A percentile compares a stretch with the other conserved stretches of the same genome.
Evolutionary conservation across 31 red algal species (phyloP).

Genomic region (Endocladia muricata): DNA sequence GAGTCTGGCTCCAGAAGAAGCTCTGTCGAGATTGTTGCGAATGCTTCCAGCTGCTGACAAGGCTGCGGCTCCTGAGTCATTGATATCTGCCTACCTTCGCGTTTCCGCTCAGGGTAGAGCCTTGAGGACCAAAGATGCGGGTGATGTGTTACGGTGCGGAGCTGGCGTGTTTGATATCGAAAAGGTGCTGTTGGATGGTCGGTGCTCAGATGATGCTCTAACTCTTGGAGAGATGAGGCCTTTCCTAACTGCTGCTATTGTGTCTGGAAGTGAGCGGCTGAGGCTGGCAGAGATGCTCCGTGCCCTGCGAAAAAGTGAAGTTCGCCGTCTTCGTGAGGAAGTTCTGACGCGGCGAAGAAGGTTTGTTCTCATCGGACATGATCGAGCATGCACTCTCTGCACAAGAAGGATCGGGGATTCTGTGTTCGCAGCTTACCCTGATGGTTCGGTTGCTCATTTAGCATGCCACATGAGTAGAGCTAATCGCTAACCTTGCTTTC

Average conservation of each 20-base stretch:
- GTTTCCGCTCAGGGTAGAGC: constrained; percentile 56
- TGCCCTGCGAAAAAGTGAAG: constrained; percentile 64
- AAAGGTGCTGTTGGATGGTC: constrained; percentile 48
- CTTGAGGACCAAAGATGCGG: constrained; percentile 42
- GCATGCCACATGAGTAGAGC: constrained; percentile 65
- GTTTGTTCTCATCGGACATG: constrained; percentile 51
- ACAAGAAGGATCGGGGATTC: constrained; percentile 55
- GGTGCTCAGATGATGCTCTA: constrained; percentile 45
- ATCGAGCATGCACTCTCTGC: constrained; percentile 64
- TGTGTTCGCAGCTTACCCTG: constrained; percentile 50
- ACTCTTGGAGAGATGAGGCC: constrained; percentile 44
- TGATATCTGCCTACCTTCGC: constrained; percentile 54
- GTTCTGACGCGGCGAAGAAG: constrained; percentile 42
- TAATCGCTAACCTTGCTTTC: neutral
- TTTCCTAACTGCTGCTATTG: constrained; percentile 47
- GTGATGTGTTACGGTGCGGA: constrained; percentile 18
- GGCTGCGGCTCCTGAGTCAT: constrained; percentile 19
- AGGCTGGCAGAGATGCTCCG: constrained; percentile 36
- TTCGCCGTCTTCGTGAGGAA: constrained; percentile 62
- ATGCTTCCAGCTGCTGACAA: constrained; percentile 39
- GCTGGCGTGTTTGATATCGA: constrained; percentile 50
- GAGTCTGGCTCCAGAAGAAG: constrained; percentile 47
- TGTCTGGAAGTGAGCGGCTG: constrained; percentile 46
- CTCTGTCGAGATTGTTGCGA: constrained; percentile 30
- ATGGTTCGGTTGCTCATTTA: constrained; percentile 54